These are phyloP conservation scores for Amanita pallidorosea DNA, from an alignment of 768 basidiomycete species.

Conservation along the genomic window DNA sequence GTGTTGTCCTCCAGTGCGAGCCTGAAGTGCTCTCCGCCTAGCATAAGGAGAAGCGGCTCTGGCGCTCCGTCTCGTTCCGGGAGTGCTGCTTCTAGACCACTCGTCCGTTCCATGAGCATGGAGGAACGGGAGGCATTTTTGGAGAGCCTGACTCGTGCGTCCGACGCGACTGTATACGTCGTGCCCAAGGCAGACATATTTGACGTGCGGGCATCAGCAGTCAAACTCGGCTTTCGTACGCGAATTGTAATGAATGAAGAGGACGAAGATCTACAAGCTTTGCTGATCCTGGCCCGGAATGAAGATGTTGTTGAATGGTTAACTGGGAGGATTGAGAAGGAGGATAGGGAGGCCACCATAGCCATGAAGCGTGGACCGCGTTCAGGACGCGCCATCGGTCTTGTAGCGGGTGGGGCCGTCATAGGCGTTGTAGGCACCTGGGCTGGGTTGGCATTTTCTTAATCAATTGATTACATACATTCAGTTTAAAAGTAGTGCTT, in stretches of 20 bases:
- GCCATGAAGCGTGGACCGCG: constrained; percentile 11
- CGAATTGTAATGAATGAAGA: constrained; percentile 27
- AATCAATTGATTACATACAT: background rate
- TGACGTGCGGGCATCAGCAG: constrained; percentile 27
- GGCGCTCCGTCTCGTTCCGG: constrained; percentile 9
- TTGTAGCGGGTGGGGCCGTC: constrained; percentile 41
- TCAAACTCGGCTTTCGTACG: constrained; percentile 31
- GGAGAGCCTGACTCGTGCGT: constrained; percentile 28
- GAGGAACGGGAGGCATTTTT: constrained; percentile 43
- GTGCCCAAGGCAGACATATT: constrained; percentile 35
- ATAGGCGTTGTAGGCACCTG: constrained; percentile 52
- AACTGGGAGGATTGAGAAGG: constrained; percentile 20
- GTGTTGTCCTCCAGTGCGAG: background rate
- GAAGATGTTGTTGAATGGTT: constrained; percentile 32
- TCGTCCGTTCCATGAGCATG: constrained; percentile 39
- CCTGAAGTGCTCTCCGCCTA: background rate
- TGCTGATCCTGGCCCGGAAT: constrained; percentile 45
- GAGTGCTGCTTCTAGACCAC: constrained; percentile 13
- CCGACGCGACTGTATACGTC: constrained; percentile 38
- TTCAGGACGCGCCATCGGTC: background rate
- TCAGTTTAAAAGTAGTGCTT: background rate
- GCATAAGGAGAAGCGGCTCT: background rate
- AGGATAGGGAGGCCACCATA: constrained; percentile 10
- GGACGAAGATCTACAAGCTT: constrained; percentile 22
- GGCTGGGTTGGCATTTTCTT: constrained; percentile 45